phyloP scores from a whole-genome alignment of 495 filamentous ascomycete genomes.

The Venustampulla echinocandica region DNA sequence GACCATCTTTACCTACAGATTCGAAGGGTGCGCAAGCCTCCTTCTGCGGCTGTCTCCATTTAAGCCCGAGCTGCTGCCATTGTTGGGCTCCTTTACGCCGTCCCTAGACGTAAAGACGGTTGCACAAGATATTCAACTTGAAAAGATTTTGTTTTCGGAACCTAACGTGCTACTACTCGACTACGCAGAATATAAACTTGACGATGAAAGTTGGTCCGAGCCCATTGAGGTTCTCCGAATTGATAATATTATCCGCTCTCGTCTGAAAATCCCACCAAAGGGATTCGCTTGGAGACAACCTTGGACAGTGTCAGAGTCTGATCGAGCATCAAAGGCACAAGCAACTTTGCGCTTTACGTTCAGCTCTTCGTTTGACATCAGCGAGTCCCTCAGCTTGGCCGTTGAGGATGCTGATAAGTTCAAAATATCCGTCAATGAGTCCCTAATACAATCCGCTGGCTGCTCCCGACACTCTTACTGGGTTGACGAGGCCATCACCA shows the following conservation, averaged over 20 bases:
- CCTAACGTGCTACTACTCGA: conserved; percentile 24
- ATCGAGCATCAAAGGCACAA: conserved; percentile 5
- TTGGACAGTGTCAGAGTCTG: conserved; percentile 13
- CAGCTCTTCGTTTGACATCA: conserved; percentile 3
- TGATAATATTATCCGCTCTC: conserved; percentile 19
- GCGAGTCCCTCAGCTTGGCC: conserved; percentile 4
- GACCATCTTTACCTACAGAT: conserved; percentile 18
- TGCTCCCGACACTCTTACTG: conserved; percentile 8
- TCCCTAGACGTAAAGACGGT: not conserved
- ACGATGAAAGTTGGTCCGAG: conserved; percentile 12
- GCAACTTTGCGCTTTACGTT: conserved; percentile 12
- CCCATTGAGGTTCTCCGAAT: conserved; percentile 19
- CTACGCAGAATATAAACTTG: conserved; percentile 18
- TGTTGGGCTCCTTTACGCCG: not conserved
- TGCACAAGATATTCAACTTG: conserved; percentile 6
- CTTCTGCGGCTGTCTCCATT: conserved; percentile 15
- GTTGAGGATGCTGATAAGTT: conserved; percentile 14
- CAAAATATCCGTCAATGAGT: conserved; percentile 11
- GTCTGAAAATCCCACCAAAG: conserved; percentile 16
- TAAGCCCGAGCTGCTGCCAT: not conserved
- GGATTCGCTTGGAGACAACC: conserved; percentile 16
- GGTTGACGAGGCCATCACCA: conserved; percentile 23
- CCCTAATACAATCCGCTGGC: not conserved
- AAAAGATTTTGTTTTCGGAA: conserved; percentile 16
- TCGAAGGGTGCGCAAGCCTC: conserved; percentile 19